Evolutionary conservation across 2,329 filamentous ascomycete genomes (phyloP), one percentile per base, ranked within the genome.

Genomic region (Fusarium tupiense): DNA sequence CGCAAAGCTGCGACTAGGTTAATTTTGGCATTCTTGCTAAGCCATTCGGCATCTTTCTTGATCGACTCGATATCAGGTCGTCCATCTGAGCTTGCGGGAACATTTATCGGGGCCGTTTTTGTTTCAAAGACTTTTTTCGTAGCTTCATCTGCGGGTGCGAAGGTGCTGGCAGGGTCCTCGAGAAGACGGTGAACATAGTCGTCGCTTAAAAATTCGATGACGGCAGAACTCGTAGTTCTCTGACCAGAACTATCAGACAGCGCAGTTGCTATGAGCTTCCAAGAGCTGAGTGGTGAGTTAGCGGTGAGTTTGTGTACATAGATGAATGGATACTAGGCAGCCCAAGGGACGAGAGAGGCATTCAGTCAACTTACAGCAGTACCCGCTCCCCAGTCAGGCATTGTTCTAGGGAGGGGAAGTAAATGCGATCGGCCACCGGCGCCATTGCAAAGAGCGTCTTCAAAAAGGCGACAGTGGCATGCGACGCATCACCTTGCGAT

Each of bases 71-170:
- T 86, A 79, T 95, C 90, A 80, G 92, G 94, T 64, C 89, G 89
- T 46, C 89, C 88, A 77, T 89, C 90, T 19, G 89, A 85, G 10
- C 89, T 89, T 24, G 93, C 91, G 4, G 94, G 90, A 56, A 95
- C 90, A 81, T 97, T 93, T 70, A 98, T 97, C 10, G 95, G 93
- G 29, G 95, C 93, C 2, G 94, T 97, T 82, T 92, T 95, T 26
- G 93, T 93, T 69, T 97, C 93, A 80, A 97, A 97, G 24, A 89
- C 88, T 74, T 89, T 87, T 82, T 91, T 93, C 37, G 92, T 89
- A 77, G 90, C 86, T 59, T 90, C 81, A 73, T 88, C 91, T 86
- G 72, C 87, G 78, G 88, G 82, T 66, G 89, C 84, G 81, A 96
- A 97, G 47, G 92, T 90, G 72, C 87, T 88, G 78, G 91, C 87